Percentiles rank a stretch among this genome's conserved stretches.
phyloP scores from a whole-genome alignment of 2,329 filamentous ascomycete genomes.

The Botrytis byssoidea region DNA sequence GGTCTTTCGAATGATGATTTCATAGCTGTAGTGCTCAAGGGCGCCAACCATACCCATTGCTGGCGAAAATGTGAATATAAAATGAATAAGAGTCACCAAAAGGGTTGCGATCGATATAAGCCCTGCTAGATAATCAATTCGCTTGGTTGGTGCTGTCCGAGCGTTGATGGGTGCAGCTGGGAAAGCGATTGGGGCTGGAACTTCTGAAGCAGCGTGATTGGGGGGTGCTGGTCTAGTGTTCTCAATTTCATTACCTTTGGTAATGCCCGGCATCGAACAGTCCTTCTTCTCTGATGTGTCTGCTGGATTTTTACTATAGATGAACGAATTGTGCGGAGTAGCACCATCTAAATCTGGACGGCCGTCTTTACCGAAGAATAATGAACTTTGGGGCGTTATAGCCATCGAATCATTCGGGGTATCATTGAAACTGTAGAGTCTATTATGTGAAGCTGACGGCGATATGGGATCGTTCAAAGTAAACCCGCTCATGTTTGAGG shows the following conservation, averaged over 20 bases:
- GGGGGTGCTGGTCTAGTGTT: neutral
- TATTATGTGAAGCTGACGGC: neutral
- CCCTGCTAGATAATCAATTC: constrained; percentile 49
- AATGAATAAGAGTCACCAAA: constrained; percentile 47
- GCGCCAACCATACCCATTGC: constrained; percentile 42
- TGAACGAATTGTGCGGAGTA: neutral
- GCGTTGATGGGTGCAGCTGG: constrained; percentile 6
- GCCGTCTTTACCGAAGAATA: neutral
- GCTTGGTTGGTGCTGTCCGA: constrained; percentile 21
- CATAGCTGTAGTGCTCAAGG: constrained; percentile 41
- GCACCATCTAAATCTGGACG: neutral
- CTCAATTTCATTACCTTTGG: neutral
- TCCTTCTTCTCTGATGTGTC: neutral
- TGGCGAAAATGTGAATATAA: constrained; percentile 45
- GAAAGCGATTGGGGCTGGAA: neutral
- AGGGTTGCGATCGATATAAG: constrained; percentile 46
- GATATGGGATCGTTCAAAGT: neutral
- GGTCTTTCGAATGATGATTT: constrained; percentile 44
- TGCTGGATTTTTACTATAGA: neutral
- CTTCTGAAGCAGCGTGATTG: constrained; percentile 2
- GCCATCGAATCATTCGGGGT: neutral
- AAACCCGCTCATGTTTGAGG: constrained; percentile 8
- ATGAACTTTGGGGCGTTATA: neutral
- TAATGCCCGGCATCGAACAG: neutral
- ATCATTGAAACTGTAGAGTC: neutral